Evolutionary conservation across 345 rosid species (phyloP).

Genomic region (Hibiscus mutabilis): DNA sequence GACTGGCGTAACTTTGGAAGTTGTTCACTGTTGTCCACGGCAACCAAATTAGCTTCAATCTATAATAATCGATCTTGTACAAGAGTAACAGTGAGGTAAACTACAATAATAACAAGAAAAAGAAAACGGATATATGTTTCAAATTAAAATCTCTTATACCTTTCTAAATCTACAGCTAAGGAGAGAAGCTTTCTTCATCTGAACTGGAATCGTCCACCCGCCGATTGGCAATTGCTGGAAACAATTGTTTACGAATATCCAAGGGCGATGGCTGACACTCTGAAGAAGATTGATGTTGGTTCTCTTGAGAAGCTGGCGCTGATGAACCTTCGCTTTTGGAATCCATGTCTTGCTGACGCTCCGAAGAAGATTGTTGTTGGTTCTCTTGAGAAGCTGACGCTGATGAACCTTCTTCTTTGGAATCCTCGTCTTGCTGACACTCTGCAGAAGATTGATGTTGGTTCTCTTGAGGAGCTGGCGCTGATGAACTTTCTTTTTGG

Average conservation of each 20-base stretch:
- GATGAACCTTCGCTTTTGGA: no score
- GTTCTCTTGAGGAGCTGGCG: not conserved
- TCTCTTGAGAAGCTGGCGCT: no score
- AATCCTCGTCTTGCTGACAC: no score
- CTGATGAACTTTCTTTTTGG: not conserved
- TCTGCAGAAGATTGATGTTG: no score
- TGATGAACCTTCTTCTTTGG: no score
- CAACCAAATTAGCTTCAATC: not conserved
- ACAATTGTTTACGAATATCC: slow-evolving; percentile 40
- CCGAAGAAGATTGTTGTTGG: no score
- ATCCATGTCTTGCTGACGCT: no score
- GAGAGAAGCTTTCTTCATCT: slow-evolving; percentile 39
- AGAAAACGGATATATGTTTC: not conserved
- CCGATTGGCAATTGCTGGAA: slow-evolving; percentile 60
- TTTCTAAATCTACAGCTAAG: slow-evolving; percentile 15
- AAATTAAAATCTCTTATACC: not conserved
- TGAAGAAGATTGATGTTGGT: not conserved
- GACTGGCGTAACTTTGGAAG: not conserved
- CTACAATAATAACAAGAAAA: not conserved
- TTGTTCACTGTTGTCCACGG: not conserved
- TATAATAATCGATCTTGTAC: no score
- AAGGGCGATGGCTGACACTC: slow-evolving; percentile 30
- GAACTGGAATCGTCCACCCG: slow-evolving; percentile 48
- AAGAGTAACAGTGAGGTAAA: no score
- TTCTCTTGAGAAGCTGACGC: no score